These are phyloP conservation scores for Kwoniella dejecticola DNA, from an alignment of 768 basidiomycete genomes.

Conservation along the genomic window DNA sequence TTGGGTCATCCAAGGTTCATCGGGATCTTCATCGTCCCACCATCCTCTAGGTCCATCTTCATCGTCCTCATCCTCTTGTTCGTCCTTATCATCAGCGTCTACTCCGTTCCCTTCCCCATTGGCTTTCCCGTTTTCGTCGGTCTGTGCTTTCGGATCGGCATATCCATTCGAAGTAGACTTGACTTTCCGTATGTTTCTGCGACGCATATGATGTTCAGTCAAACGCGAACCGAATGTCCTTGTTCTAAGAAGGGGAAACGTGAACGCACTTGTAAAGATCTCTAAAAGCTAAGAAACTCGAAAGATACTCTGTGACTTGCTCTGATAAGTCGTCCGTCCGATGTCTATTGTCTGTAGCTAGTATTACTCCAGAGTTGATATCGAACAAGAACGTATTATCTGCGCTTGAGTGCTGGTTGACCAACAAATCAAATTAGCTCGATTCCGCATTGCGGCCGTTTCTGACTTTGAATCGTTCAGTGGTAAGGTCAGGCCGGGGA, in stretches of 20 bases:
- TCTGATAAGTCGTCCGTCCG: constrained; percentile 72
- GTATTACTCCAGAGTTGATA: constrained; percentile 75
- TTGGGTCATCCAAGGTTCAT: constrained; percentile 48
- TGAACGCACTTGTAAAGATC: constrained; percentile 75
- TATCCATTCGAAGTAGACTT: constrained; percentile 4
- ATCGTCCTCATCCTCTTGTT: constrained; percentile 20
- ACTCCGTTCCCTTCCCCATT: constrained; percentile 1
- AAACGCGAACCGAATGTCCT: not conserved
- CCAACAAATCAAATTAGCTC: no score
- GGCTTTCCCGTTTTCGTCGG: constrained; percentile 7
- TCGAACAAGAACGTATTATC: constrained; percentile 95
- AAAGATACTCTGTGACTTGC: constrained; percentile 82
- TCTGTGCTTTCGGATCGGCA: not conserved
- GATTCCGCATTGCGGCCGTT: no score
- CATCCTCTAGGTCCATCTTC: constrained; percentile 36
- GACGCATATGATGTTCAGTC: not conserved
- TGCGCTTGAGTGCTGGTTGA: constrained; percentile 25
- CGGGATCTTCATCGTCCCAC: constrained; percentile 51
- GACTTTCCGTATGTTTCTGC: not conserved
- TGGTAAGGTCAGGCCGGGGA: no score
- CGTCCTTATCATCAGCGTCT: no score
- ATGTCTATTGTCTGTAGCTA: constrained; percentile 77
- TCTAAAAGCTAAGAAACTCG: constrained; percentile 81
- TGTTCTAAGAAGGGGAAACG: not conserved
- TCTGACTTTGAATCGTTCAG: no score